Evolutionary conservation across 352 stramenopile genomes (phyloP).

Genomic region (Sclerospora graminicola): DNA sequence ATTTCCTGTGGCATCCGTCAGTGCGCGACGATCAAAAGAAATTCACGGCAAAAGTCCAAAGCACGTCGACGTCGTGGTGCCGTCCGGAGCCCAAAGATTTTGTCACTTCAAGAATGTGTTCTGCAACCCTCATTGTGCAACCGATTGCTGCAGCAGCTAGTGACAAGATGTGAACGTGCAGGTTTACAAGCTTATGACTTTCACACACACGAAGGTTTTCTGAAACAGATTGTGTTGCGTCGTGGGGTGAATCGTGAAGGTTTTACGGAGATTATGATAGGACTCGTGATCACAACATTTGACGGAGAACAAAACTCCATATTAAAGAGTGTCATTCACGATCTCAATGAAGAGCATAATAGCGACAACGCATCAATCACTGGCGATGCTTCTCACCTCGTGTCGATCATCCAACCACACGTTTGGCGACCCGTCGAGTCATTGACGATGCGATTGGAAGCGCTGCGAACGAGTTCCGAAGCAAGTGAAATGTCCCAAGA

Average conservation of each 20-base stretch:
- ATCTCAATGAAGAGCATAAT: slow-evolving; percentile 18
- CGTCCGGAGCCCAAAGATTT: slow-evolving; percentile 51
- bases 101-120: slow-evolving; percentile 51
- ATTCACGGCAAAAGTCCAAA: slow-evolving; percentile 23
- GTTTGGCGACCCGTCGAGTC: too few relatives aligned
- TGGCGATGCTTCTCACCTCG: slow-evolving; percentile 13
- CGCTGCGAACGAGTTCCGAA: too few relatives aligned
- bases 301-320: slow-evolving; percentile 21
- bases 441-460: too few relatives aligned
- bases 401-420: slow-evolving; percentile 62
- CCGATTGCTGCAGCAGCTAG: slow-evolving; percentile 27
- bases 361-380: background rate
- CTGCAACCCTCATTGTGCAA: slow-evolving; percentile 42
- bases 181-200: slow-evolving; percentile 50
- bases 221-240: slow-evolving; percentile 63
- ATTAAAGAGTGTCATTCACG: slow-evolving; percentile 23
- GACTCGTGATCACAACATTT: slow-evolving; percentile 46
- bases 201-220: slow-evolving; percentile 36
- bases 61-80: slow-evolving; percentile 12
- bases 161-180: slow-evolving; percentile 16
- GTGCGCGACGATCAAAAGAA: slow-evolving; percentile 28
- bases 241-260: slow-evolving; percentile 22
- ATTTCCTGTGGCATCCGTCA: slow-evolving; percentile 46
- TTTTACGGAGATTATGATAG: slow-evolving; percentile 47
- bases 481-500: too few relatives aligned